Base-by-base conservation (phyloP, 176 grass and related monocot species). In the Carex cristatella region DNA sequence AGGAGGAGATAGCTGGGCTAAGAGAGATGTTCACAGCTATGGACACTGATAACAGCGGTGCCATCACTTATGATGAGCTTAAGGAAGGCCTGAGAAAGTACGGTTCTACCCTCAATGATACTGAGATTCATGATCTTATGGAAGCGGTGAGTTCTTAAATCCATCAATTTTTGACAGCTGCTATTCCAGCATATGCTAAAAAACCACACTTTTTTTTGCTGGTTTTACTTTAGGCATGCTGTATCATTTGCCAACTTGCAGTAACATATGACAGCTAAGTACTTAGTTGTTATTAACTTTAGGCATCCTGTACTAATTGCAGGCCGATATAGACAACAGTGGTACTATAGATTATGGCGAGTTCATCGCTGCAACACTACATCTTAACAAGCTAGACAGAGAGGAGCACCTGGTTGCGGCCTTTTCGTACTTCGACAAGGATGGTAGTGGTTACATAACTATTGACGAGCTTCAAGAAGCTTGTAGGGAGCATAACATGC, bases 61-160 rank as follows among this genome's bases (percentile, higher is more conserved):
- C 97, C 84, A 99, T 99, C 72, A 99, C 97, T 10, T 99, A 88
- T 87, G 97, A 99, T 69, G 97, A 99, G 84, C 90, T 99, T 14
- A 99, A 96, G 93, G 97, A 89, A 72, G 97, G 97, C 72, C 84
- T 99, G 75, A 86, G 78, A 91, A 89, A 64, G 89, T 99, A 99
- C 81, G 97, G 97, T 75, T 99, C 97, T 84, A 99, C 97, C 77
- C 69, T 99, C 54, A 95, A 99, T 86, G 97, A 99, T 82, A 94
- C 91, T 13, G 97, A 99, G 88, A 99, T 99, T 60, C 97, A 94
- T 70, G 97, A 94, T 85, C 97, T 99, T 65, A 99, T 99, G 97
- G 91, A 99, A 1, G 97, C 93, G 23, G 97, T 99, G 89, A 95
- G 93, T 92, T 70, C 53, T 53, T 42, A 78, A 33, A 32, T 16